phyloP scores from a whole-genome alignment of 768 basidiomycete genomes.

The Suillus bovinus region DNA sequence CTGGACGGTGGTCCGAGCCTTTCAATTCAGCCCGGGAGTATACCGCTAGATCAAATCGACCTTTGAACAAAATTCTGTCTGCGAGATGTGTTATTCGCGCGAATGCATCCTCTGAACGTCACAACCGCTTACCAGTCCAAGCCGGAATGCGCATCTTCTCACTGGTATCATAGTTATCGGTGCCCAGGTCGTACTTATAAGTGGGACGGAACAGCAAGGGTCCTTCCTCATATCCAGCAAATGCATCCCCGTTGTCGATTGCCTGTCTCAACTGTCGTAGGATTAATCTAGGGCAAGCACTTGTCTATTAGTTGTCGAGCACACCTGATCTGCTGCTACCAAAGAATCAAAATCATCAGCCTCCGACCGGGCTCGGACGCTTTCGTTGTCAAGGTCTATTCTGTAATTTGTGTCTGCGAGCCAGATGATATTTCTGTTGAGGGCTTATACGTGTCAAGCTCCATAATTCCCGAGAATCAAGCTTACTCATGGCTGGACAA shows the following conservation, averaged over 20 bases:
- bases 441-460: constrained; percentile 10
- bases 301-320: constrained; percentile 18
- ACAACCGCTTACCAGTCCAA: constrained; percentile 77
- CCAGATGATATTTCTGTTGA: constrained; percentile 86
- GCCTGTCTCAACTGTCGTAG: constrained; percentile 61
- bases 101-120: background rate
- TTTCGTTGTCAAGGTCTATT: constrained; percentile 82
- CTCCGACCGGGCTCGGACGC: constrained; percentile 66
- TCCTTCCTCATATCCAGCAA: constrained; percentile 85
- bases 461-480: constrained; percentile 5
- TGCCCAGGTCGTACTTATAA: constrained; percentile 84
- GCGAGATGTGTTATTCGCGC: constrained; percentile 18
- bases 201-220: constrained; percentile 92
- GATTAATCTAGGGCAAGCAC: constrained; percentile 9
- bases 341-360: constrained; percentile 71
- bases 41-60: constrained; percentile 69
- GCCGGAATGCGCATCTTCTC: constrained; percentile 97
- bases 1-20: constrained; percentile 96
- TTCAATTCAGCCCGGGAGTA: constrained; percentile 85
- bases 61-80: constrained; percentile 94
- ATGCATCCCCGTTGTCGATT: constrained; percentile 74
- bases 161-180: constrained; percentile 90
- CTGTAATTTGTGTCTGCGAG: constrained; percentile 96
- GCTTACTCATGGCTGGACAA: constrained; percentile 89
- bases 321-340: constrained; percentile 83